Evolutionary conservation across 495 filamentous ascomycete species (phyloP), one percentile per base, ranked within the genome.

Genomic region (Penicillium arizonense): DNA sequence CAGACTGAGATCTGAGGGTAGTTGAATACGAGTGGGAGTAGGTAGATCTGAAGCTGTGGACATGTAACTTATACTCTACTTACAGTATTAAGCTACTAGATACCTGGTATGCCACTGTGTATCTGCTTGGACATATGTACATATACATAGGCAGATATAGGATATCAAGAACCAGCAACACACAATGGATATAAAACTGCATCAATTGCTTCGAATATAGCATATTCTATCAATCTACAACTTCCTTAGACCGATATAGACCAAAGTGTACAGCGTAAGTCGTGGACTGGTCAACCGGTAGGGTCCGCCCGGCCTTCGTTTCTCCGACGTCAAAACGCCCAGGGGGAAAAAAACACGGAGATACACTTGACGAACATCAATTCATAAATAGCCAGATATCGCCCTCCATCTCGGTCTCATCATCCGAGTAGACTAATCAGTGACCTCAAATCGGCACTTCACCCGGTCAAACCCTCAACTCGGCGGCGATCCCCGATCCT

Each of bases 401-500:
- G 0, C 30, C 42, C 37, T 16, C 38, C 21, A 9, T 8, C 21
- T 50, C 38, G 48, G 48, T 50, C 2, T 30, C 10, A 8, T 35
- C 30, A 43, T 50, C 48, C 48, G 48, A 50, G 10, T 10, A 0
- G 24, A 12, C 48, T 34, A 50, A 50, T 43, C 38, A 50, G 23
- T 37, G 28, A 21, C 21, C 23, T n/a, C 18, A n/a, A 33, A 16
- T 50, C 48, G 48, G 48, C n/a, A 20, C 3, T 33, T 38, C 34
- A 47, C 38, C 39, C 32, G 48, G 16, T 16, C 24, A 39, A 33
- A 41, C 36, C 47, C 39, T n/a, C 34, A n/a, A 38, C 16, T 33
- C 57, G 59, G 63, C 72, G 71, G 68, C 61, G 61, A 70, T 66
- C 67, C 65, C 72, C 72, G 70, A 9, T 46, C 32, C 39, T 14